A percentile compares a stretch with the other conserved stretches of the same genome.
These are phyloP conservation scores for Sporisorium iseilematis-ciliati DNA, from an alignment of 1,284 basidiomycete genomes.

Conservation along the genomic window DNA sequence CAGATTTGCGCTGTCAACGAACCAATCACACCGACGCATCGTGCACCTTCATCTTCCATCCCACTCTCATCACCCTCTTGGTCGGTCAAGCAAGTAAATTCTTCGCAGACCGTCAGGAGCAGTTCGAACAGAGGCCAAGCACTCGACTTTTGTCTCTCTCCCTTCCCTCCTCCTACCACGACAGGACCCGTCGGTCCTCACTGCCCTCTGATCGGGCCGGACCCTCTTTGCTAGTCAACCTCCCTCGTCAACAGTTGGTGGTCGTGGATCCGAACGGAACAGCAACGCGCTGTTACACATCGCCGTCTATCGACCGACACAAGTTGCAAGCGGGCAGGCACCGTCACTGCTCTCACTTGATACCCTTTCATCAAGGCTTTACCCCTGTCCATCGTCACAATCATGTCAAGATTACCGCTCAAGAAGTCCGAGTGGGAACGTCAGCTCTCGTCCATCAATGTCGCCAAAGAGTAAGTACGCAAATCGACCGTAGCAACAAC, in stretches of 20 bases:
- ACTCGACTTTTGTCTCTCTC: not conserved
- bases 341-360: not conserved
- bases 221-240: not conserved
- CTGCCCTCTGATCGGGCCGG: constrained; percentile 29
- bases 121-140: not conserved
- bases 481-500: constrained; percentile 14
- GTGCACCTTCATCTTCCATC: constrained; percentile 4
- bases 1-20: constrained; percentile 4
- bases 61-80: constrained; percentile 10
- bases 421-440: constrained; percentile 71
- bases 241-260: not conserved
- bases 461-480: constrained; percentile 73
- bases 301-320: not conserved
- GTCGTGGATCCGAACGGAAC: not conserved
- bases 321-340: constrained; percentile 3
- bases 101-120: constrained; percentile 12
- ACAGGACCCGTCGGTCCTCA: constrained; percentile 17
- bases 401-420: constrained; percentile 45
- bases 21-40: constrained; percentile 14
- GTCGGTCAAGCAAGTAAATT: constrained; percentile 20
- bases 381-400: not conserved
- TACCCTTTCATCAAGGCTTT: not conserved
- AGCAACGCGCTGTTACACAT: not conserved
- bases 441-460: constrained; percentile 71
- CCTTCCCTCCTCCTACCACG: constrained; percentile 12